Base-by-base conservation (phyloP, 192 early-diverging fungal genomes). In the Gryganskiella cystojenkinii region DNA sequence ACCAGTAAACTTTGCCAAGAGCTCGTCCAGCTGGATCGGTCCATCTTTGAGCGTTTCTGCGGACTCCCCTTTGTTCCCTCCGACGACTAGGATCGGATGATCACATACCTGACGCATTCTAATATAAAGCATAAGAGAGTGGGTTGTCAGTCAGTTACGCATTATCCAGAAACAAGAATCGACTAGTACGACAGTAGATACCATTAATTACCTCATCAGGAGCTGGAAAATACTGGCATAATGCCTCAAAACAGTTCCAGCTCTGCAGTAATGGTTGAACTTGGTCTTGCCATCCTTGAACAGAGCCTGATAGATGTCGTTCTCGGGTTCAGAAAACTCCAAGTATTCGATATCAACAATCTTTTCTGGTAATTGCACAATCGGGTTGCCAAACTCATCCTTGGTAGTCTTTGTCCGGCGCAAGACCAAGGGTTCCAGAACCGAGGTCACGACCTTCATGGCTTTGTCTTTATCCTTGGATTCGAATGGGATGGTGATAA, bases 341-440 rank as follows among this genome's bases (percentile, higher is more conserved):
- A 95, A 68, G 59, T 87, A 91, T 44, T 89, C 82, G 45, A 91
- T 84, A 13, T 82, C 83, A 40, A 88, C 83, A 2, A 75, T 69
- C 34, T 89, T 90, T 22, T 86, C 78, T 15, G 95, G 96, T 50
- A 99, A 63, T 46, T 83, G 79, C 7, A 99, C 80, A 54, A 99
- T 92, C 10, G 90, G 89, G 52, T 91, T 84, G 6, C 95, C 94
- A n/a, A 92, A 83, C 47, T 71, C 82, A 46, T 89, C 88, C 10
- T 84, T 85, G 78, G 91, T 91, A 25, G 85, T 78, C 66, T 99
- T 99, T 47, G 96, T 99, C 27, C 97, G 87, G 0, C 97, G 91
- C 37, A 99, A 69, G 2, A 93, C 88, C 14, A 95, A 61, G 2
- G 85, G 84, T 59, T 93, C 93, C 81, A 95, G 84, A 0, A 96